Conservation (phyloP, 139 green algal species). For the Diplosphaera chodatii region DNA sequence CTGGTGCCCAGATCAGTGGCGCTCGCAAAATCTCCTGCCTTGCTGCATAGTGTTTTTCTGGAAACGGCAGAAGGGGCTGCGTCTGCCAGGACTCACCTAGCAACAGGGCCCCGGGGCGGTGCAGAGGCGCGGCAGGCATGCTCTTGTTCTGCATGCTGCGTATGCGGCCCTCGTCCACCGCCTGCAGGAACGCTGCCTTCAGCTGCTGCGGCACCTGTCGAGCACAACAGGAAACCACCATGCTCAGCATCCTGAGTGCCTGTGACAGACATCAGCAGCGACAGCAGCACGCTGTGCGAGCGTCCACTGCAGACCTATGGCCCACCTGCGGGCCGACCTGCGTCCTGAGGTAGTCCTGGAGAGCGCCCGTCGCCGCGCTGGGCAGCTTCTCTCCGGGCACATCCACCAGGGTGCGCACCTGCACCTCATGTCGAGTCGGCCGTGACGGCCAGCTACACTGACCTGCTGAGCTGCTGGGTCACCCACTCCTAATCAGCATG, state of each 20-base stretch:
- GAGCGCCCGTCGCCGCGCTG: slow-evolving; percentile 35
- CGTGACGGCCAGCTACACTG: too few species aligned
- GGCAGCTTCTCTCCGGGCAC: slow-evolving; percentile 75
- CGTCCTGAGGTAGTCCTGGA: slow-evolving; percentile 56
- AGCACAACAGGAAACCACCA: neutral
- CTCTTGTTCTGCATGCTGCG: slow-evolving; percentile 88
- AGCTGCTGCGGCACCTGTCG: slow-evolving; percentile 72
- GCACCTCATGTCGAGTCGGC: neutral
- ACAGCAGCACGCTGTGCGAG: too few species aligned
- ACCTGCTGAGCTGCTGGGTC: too few species aligned
- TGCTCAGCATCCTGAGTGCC: too few species aligned
- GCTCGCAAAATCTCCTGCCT: too few species aligned
- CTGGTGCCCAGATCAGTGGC: too few species aligned
- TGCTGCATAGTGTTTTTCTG: too few species aligned
- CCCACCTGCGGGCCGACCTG: slow-evolving; percentile 40
- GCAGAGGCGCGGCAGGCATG: slow-evolving; percentile 65
- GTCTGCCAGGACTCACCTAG: slow-evolving; percentile 39
- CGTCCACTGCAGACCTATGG: too few species aligned
- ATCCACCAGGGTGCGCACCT: slow-evolving; percentile 85
- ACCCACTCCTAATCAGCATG: neutral
- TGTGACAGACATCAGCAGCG: too few species aligned
- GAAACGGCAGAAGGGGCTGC: too few species aligned
- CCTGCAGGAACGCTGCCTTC: slow-evolving; percentile 60
- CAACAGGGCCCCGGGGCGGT: slow-evolving; percentile 79
- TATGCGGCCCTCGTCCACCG: slow-evolving; percentile 56